phyloP scores from a whole-genome alignment of 1,284 basidiomycete species.

The Cerioporus squamosus region DNA sequence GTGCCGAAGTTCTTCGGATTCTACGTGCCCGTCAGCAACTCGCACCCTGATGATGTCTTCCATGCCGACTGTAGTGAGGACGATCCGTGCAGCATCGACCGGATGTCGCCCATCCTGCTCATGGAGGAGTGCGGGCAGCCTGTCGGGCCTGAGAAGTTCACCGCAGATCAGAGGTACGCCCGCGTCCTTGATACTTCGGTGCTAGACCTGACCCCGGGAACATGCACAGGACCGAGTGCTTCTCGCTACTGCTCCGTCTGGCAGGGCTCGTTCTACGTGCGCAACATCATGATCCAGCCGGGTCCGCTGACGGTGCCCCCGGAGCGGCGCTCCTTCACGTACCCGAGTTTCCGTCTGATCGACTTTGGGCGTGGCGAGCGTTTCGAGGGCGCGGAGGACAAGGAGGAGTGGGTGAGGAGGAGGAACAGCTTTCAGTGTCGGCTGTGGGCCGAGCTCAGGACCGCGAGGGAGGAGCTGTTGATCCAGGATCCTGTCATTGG shows the following conservation, averaged over 20 bases:
- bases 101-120: conserved; percentile 49
- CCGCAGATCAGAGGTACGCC: conserved; percentile 39
- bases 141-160: conserved; percentile 35
- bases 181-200: not conserved
- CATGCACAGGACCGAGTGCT: conserved; percentile 41
- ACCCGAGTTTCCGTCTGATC: conserved; percentile 52
- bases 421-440: not conserved
- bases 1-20: conserved; percentile 61
- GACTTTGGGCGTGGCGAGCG: conserved; percentile 49
- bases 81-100: conserved; percentile 16
- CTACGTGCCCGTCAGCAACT: conserved; percentile 38
- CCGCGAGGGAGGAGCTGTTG: not conserved
- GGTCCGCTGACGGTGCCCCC: conserved; percentile 48
- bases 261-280: conserved; percentile 46
- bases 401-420: not conserved
- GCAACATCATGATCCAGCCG: conserved; percentile 51
- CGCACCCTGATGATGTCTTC: conserved; percentile 6
- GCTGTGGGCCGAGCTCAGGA: not conserved
- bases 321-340: conserved; percentile 21
- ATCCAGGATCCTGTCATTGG: not conserved
- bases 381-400: not conserved
- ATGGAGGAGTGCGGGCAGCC: conserved; percentile 54
- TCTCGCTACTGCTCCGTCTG: conserved; percentile 46
- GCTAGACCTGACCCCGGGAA: too few species aligned
- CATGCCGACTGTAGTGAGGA: conserved; percentile 6